phyloP scores from a whole-genome alignment of 2,329 filamentous ascomycete species.

The Albophoma yamanashiensis region DNA sequence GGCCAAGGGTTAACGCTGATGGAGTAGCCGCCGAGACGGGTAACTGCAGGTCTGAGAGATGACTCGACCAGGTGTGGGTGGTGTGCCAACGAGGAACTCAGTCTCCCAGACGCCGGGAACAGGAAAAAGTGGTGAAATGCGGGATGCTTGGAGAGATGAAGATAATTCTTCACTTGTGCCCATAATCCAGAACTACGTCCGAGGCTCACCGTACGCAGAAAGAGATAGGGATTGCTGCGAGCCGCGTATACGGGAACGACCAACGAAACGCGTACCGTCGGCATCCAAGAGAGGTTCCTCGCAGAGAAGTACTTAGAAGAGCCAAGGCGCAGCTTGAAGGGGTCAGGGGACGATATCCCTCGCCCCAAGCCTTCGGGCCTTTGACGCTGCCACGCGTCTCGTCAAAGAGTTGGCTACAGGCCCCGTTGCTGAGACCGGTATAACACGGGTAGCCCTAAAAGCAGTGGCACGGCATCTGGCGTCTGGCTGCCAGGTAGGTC shows the following conservation, averaged over 20 bases:
- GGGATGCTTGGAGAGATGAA: neutral
- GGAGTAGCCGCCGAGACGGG: slow-evolving; percentile 8
- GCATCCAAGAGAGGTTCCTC: neutral
- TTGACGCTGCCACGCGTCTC: slow-evolving; percentile 2
- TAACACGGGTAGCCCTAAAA: neutral
- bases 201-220: neutral
- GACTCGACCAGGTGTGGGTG: neutral
- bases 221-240: neutral
- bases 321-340: neutral
- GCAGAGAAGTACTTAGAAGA: neutral
- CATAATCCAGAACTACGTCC: neutral
- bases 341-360: neutral
- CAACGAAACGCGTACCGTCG: neutral
- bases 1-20: slow-evolving; percentile 2
- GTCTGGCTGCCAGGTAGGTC: slow-evolving; percentile 1
- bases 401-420: slow-evolving; percentile 1
- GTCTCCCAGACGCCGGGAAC: neutral
- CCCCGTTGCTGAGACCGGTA: slow-evolving; percentile 1
- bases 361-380: slow-evolving; percentile 1
- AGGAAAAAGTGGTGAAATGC: no score
- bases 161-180: neutral
- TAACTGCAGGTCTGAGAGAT: slow-evolving; percentile 8
- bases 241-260: neutral
- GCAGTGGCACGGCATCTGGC: slow-evolving; percentile 3
- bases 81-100: neutral